Percentiles rank a stretch among this genome's conserved stretches.
Evolutionary conservation across 345 rosid genomes (phyloP).

Genomic region (Linum usitatissimum): DNA sequence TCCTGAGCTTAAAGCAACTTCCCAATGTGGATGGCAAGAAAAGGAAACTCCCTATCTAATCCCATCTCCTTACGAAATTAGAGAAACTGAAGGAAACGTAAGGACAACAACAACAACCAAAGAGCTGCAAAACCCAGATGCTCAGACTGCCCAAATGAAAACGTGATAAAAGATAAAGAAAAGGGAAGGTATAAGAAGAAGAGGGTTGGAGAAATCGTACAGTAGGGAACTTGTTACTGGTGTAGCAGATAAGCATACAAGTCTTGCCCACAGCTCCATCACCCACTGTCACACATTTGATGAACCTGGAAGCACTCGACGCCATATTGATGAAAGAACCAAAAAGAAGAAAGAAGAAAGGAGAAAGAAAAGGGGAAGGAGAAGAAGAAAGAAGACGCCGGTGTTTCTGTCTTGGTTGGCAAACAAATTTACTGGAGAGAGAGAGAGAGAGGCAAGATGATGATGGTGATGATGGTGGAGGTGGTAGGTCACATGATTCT

Average conservation of each 20-base stretch:
- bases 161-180: not conserved
- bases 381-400: not conserved
- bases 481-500: constrained; percentile 62
- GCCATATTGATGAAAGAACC: constrained; percentile 33
- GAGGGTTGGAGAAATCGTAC: constrained; percentile 22
- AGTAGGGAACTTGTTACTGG: constrained; percentile 79
- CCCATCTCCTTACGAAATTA: too few species aligned
- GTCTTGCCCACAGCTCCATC: constrained; percentile 89
- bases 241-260: constrained; percentile 80
- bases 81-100: not conserved
- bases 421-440: constrained; percentile 18
- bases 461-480: constrained; percentile 4
- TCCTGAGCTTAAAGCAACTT: not conserved
- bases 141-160: constrained; percentile 4
- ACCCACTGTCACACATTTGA: constrained; percentile 80
- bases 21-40: constrained; percentile 7
- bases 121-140: constrained; percentile 42
- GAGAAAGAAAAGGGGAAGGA: not conserved
- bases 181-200: not conserved
- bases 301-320: constrained; percentile 57
- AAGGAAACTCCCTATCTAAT: not conserved
- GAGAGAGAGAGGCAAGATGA: too few species aligned
- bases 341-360: constrained; percentile 5
- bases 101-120: constrained; percentile 11
- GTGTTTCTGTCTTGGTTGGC: constrained; percentile 15